phyloP scores from a whole-genome alignment of 176 grass and related monocot species.

The Lolium rigidum region DNA sequence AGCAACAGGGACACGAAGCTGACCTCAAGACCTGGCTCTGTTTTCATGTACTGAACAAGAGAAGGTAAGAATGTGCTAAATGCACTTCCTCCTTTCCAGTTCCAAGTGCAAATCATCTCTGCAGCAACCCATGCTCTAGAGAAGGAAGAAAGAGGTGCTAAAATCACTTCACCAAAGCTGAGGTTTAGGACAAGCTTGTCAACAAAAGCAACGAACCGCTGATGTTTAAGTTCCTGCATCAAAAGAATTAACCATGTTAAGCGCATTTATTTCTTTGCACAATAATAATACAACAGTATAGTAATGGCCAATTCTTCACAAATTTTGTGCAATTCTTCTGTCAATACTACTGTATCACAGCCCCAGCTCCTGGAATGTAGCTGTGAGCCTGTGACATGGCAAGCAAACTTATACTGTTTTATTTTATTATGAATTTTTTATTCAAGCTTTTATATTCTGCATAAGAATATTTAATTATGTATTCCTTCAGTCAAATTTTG shows the following conservation, averaged over 20 bases:
- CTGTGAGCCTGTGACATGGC: background rate
- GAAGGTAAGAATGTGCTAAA: conserved; percentile 72
- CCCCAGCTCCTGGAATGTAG: background rate
- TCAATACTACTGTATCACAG: conserved; percentile 6
- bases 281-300: background rate
- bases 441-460: background rate
- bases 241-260: conserved; percentile 18
- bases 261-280: background rate
- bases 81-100: conserved; percentile 65
- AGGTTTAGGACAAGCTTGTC: conserved; percentile 77
- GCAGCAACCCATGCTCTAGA: conserved; percentile 84
- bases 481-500: background rate
- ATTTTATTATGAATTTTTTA: background rate
- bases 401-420: background rate
- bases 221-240: conserved; percentile 66
- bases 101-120: conserved; percentile 89
- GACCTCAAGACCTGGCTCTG: conserved; percentile 43
- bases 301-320: background rate
- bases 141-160: conserved; percentile 47
- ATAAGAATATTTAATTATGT: conserved; percentile 1
- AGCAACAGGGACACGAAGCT: conserved; percentile 54
- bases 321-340: background rate
- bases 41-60: conserved; percentile 68
- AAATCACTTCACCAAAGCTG: conserved; percentile 75
- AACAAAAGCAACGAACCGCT: conserved; percentile 75